Base-by-base conservation (phyloP, 345 rosid genomes). In the Salix caprea region DNA sequence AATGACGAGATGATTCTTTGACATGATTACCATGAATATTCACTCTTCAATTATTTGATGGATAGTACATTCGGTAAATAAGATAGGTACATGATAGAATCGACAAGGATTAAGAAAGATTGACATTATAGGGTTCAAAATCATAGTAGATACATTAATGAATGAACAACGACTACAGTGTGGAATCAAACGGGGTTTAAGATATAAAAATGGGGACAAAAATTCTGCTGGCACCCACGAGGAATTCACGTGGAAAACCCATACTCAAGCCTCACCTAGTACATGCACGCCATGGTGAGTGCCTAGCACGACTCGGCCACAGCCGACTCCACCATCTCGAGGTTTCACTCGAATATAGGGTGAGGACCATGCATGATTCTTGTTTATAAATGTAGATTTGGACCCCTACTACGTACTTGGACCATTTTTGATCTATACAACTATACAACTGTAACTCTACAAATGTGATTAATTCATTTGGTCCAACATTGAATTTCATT, bases 171-270 rank as follows among this genome's bases (percentile, higher is more conserved):
- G 69, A 75, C 60, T 16, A 42, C 1, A 42, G 19, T 48, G 7
- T 26, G 44, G 14, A 74, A 65, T 24, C 3, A 65, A 44, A 30
- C 2, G 2, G 13, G 16, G 7, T 0, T 2, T n/a, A 9, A 26
- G 56, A 18, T 8, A 0, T 32, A 3, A 65, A 75, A n/a, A 36
- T 1, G 60, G 14, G 67, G 26, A 4, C 42, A 23, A 28, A 54
- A 40, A 8, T 6, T n/a, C 23, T 32, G 10, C 10, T 44, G 32
- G 66, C 15, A 36, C 66, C 77, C 84, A 70, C 61, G 79, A 52
- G 85, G 76, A 85, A 34, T 62, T 69, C 85, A 76, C 85, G 44
- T 70, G 85, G 84, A 71, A 7, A 10, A 21, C 5, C 24, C 40
- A 19, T 3, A 1, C 6, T 42, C 21, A 39, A 34, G 30, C 68